A percentile compares a stretch with the other conserved stretches of the same genome.
Evolutionary conservation across 257 asterid species (phyloP).

Genomic region (Handroanthus guayacan): DNA sequence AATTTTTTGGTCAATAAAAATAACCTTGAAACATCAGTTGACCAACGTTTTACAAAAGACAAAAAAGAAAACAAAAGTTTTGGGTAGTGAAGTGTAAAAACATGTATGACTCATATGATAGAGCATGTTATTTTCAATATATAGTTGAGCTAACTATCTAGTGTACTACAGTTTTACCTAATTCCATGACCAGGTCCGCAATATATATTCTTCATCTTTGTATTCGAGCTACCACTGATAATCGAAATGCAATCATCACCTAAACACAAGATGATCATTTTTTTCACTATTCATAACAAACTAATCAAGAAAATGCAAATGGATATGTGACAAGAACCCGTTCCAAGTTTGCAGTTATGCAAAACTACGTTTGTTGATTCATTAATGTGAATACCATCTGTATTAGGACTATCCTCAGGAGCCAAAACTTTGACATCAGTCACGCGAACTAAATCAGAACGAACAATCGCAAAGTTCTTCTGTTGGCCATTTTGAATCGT

Average conservation of each 20-base stretch:
- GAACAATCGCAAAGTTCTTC: slow-evolving; percentile 79
- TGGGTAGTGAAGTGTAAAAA: no score
- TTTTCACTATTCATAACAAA: no score
- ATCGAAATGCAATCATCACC: slow-evolving; percentile 97
- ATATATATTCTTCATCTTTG: slow-evolving; percentile 81
- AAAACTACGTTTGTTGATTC: slow-evolving; percentile 79
- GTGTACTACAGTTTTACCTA: slow-evolving; percentile 53
- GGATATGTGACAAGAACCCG: slow-evolving; percentile 53
- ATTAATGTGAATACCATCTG: slow-evolving; percentile 95
- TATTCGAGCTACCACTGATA: slow-evolving; percentile 77
- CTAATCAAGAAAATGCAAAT: no score
- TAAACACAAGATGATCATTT: slow-evolving; percentile 33
- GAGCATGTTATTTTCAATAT: no score
- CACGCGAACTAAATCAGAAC: slow-evolving; percentile 69
- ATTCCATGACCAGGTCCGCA: slow-evolving; percentile 99
- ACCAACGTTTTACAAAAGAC: no score
- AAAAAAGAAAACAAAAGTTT: no score
- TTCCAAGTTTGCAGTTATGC: slow-evolving; percentile 89
- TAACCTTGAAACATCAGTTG: no score
- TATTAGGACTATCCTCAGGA: slow-evolving; percentile 94
- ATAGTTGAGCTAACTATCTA: no score
- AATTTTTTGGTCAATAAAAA: no score
- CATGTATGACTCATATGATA: no score
- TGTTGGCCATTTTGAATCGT: slow-evolving; percentile 89
- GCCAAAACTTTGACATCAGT: slow-evolving; percentile 68